Evolutionary conservation across 495 filamentous ascomycete species (phyloP).

Genomic region (Penicillium maclennaniae): DNA sequence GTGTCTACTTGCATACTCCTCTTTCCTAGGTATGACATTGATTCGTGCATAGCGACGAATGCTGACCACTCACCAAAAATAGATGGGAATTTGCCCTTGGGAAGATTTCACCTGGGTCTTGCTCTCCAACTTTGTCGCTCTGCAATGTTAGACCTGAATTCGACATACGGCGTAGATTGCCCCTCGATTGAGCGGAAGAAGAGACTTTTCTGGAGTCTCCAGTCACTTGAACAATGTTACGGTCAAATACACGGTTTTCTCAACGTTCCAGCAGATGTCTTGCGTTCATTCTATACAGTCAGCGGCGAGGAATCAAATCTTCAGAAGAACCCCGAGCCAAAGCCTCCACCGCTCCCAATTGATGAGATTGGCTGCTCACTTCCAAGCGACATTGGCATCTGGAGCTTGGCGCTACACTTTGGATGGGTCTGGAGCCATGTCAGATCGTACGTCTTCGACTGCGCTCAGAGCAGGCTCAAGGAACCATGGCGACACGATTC

Average conservation of each 20-base stretch:
- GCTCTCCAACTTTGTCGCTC: slow-evolving; percentile 43
- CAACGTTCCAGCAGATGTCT: slow-evolving; percentile 29
- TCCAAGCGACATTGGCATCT: slow-evolving; percentile 36
- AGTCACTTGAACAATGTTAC: slow-evolving; percentile 39
- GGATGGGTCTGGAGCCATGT: slow-evolving; percentile 46
- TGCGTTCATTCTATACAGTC: slow-evolving; percentile 31
- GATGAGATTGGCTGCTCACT: slow-evolving; percentile 33
- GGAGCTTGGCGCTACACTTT: slow-evolving; percentile 40
- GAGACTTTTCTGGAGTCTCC: slow-evolving; percentile 44
- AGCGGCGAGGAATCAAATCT: slow-evolving; percentile 12
- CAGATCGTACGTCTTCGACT: slow-evolving; percentile 38
- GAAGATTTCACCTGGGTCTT: slow-evolving; percentile 42
- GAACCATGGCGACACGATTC: slow-evolving; percentile 48
- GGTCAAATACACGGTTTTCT: slow-evolving; percentile 40
- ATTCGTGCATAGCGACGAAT: not conserved
- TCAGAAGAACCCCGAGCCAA: slow-evolving; percentile 14
- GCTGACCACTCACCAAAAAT: slow-evolving; percentile 1
- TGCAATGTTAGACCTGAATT: slow-evolving; percentile 39
- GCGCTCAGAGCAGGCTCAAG: slow-evolving; percentile 37
- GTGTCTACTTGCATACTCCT: slow-evolving; percentile 42
- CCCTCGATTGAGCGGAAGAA: slow-evolving; percentile 37
- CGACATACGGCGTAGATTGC: slow-evolving; percentile 29
- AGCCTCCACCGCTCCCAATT: slow-evolving; percentile 33
- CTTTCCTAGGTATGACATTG: slow-evolving; percentile 33
- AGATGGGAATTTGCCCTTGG: slow-evolving; percentile 41